These are phyloP conservation scores for Trichoderma sp. DNA, from an alignment of 2,329 filamentous ascomycete genomes.

Conservation along the genomic window DNA sequence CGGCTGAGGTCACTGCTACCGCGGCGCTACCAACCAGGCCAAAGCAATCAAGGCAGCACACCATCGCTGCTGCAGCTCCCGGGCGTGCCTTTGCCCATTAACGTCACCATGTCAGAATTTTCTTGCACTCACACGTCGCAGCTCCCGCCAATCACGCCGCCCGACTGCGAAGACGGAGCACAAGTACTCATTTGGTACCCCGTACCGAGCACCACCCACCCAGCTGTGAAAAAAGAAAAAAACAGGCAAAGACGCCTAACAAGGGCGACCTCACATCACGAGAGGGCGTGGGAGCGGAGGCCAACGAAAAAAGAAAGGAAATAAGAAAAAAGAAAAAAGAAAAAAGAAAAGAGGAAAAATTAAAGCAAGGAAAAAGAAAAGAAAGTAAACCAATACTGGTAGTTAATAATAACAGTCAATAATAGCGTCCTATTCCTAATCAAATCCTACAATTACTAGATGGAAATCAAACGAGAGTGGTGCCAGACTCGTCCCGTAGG, in stretches of 20 bases:
- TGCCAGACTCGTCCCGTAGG: background rate
- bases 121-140: background rate
- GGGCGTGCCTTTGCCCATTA: background rate
- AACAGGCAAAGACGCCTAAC: background rate
- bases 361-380: background rate
- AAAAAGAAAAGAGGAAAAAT: background rate
- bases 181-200: background rate
- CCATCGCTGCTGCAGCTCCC: background rate
- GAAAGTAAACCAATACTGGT: background rate
- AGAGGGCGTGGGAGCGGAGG: background rate
- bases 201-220: slow-evolving; percentile 6
- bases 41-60: background rate
- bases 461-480: slow-evolving; percentile 17
- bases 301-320: background rate
- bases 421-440: slow-evolving; percentile 12
- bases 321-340: background rate
- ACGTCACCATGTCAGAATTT: background rate
- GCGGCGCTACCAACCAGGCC: background rate
- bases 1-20: slow-evolving; percentile 11
- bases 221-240: background rate
- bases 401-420: slow-evolving; percentile 1
- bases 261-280: background rate
- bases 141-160: background rate
- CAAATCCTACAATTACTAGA: slow-evolving; percentile 14
- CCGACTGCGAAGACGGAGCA: background rate